Evolutionary conservation across 129 eudicot genomes (phyloP), one percentile per base, ranked within the genome.

Genomic region (Helianthus tuberosus): DNA sequence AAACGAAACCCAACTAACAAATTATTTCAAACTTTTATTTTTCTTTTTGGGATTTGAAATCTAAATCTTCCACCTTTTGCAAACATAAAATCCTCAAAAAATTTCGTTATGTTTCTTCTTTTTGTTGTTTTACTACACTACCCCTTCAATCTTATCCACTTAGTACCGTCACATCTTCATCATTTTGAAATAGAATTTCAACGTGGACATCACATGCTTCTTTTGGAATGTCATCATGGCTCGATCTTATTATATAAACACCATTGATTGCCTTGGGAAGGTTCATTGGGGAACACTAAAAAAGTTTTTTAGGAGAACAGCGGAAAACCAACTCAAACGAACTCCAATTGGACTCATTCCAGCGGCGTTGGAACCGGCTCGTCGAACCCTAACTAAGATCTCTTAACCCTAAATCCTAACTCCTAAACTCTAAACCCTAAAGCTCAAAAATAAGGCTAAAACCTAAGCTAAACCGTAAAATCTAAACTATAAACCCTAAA

Each of bases 81-180:
- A 80, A 84, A 84, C 88, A 84, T 48, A 73, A 84, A 81, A 81
- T 84, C 89, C 71, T 43, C 49, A 47, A 32, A 69, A 77, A 73
- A 73, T 71, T 74, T 84, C 62, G 71, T 48, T 65, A 6, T 77
- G 83, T 66, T 75, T 77, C 76, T 71, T 36, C 65, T 48, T 64
- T 84, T 52, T 54, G 6, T n/a, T 51, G 68, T 46, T 51, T 80
- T 80, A 76, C 84, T 8, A 54, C 10, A 80, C 41, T 73, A 36
- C 69, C 85, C 71, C 71, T 80, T 60, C 60, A 73, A 69, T 73
- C 86, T 78, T 85, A 85, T 85, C 89, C 89, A 66, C 49, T 69
- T 29, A 62, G 69, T 80, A 57, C 76, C 81, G 81, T 84, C 55
- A 62, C 55, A 62, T 16, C 60, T 68, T 52, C 44, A 38, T 49